Evolutionary conservation across 2,329 filamentous ascomycete species (phyloP), one percentile per base, ranked within the genome.

Genomic region (Phialophora macrospora): DNA sequence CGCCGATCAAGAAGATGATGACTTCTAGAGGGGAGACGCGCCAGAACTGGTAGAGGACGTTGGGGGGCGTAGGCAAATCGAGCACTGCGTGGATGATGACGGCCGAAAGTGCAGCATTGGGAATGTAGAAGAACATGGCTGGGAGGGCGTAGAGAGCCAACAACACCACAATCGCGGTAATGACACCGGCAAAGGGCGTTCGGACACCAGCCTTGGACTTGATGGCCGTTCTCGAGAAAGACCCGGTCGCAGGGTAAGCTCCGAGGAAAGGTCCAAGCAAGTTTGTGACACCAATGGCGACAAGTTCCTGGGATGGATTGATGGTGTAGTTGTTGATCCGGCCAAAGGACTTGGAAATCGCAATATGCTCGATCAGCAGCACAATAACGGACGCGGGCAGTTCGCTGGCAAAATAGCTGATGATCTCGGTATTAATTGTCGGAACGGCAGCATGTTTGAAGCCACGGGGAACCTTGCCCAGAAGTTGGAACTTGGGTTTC

Each of bases 51-150:
- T 97, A 97, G 12, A 98, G 85, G 0, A 90, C 93, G 76, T 96
- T 93, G 4, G 94, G 94, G 0, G 92, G 88, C 0, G 93, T 96
- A 76, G 98, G 91, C 62, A 99, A 81, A 75, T 98, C 94, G 64
- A 91, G 91, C 2, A 98, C 94, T 2, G 95, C 95, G 76, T 98
- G 94, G 69, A 98, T 97, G 71, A 98, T 97, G 74, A 98, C 92
- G 28, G 88, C 95, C 0, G 93, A 85, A 1, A 98, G 85, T 3
- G 88, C 85, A 4, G 93, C 87, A 67, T 84, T 90, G 0, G 94
- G 92, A 65, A 98, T 97, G 78, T 95, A 98, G 81, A 88, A 97
- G 84, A 98, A 98, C 30, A 97, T 88, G 0, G 89, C 87, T 0
- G 94, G 89, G 56, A 98, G 81, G 11, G 91, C 91, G 74, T 97